phyloP scores from a whole-genome alignment of 768 basidiomycete genomes.

The Boletus rubropictus region DNA sequence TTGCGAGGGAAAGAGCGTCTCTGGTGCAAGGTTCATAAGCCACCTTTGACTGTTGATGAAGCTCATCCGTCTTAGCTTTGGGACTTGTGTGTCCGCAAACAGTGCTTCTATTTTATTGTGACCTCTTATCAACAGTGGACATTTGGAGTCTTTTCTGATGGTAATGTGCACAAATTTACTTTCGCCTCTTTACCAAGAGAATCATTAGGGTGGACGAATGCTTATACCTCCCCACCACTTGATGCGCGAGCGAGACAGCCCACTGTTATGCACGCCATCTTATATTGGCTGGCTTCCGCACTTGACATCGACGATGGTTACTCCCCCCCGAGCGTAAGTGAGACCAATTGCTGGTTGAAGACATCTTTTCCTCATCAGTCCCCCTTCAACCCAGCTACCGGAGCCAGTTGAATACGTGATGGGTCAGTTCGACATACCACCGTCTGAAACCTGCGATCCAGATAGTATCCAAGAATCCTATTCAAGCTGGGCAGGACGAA shows the following conservation, averaged over 20 bases:
- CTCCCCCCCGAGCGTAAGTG: slow-evolving; percentile 21
- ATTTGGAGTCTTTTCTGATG: slow-evolving; percentile 55
- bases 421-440: slow-evolving; percentile 24
- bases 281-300: slow-evolving; percentile 57
- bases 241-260: slow-evolving; percentile 38
- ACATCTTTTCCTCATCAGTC: background rate
- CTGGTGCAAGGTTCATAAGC: slow-evolving; percentile 51
- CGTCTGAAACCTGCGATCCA: slow-evolving; percentile 14
- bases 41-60: background rate
- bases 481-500: slow-evolving; percentile 29
- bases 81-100: slow-evolving; percentile 47
- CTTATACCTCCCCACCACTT: slow-evolving; percentile 45
- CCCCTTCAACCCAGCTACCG: slow-evolving; percentile 18
- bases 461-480: slow-evolving; percentile 23
- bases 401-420: slow-evolving; percentile 30
- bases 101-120: slow-evolving; percentile 51
- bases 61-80: slow-evolving; percentile 32
- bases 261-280: slow-evolving; percentile 45
- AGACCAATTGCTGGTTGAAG: background rate
- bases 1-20: slow-evolving; percentile 46
- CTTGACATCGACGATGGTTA: slow-evolving; percentile 30
- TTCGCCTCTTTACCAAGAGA: background rate
- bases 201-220: slow-evolving; percentile 46
- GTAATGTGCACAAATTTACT: slow-evolving; percentile 26
- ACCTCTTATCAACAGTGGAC: slow-evolving; percentile 58